phyloP scores from a whole-genome alignment of 208 protist genomes.

The Angomonas deanei region DNA sequence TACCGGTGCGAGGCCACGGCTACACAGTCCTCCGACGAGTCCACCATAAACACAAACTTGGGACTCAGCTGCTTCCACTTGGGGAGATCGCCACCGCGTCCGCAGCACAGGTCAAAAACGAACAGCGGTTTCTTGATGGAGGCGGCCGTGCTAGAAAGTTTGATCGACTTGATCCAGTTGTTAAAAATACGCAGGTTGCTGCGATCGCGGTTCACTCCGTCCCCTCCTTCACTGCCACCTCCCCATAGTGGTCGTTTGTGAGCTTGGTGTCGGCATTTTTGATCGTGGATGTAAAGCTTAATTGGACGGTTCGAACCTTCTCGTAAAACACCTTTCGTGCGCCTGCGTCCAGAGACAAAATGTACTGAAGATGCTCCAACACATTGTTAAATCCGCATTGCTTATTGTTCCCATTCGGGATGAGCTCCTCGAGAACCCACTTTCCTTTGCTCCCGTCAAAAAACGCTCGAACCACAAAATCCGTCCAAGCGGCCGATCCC shows the following conservation, averaged over 20 bases:
- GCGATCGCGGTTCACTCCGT: conserved; percentile 13
- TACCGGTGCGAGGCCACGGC: conserved; percentile 71
- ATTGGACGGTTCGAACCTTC: background rate
- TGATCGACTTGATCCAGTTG: conserved; percentile 65
- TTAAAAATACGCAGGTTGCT: conserved; percentile 62
- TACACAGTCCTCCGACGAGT: conserved; percentile 62
- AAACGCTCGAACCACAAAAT: conserved; percentile 64
- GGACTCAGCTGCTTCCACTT: conserved; percentile 65
- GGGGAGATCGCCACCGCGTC: conserved; percentile 68
- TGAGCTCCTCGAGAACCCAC: conserved; percentile 56
- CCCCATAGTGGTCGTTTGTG: conserved; percentile 61
- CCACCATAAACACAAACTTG: conserved; percentile 54
- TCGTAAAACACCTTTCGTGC: background rate
- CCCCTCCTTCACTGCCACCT: conserved; percentile 34
- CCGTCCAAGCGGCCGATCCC: conserved; percentile 75
- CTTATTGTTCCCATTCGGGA: conserved; percentile 47
- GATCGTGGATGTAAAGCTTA: background rate
- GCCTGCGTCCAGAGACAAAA: conserved; percentile 33
- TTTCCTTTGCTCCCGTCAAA: conserved; percentile 48
- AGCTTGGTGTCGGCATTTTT: conserved; percentile 14
- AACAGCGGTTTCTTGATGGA: conserved; percentile 4
- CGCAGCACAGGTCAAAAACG: conserved; percentile 63
- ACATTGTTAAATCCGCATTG: conserved; percentile 58
- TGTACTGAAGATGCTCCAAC: conserved; percentile 42
- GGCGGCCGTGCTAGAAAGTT: conserved; percentile 8